Evolutionary conservation across 2,329 filamentous ascomycete genomes (phyloP).

Genomic region (Lachnellula occidentalis): DNA sequence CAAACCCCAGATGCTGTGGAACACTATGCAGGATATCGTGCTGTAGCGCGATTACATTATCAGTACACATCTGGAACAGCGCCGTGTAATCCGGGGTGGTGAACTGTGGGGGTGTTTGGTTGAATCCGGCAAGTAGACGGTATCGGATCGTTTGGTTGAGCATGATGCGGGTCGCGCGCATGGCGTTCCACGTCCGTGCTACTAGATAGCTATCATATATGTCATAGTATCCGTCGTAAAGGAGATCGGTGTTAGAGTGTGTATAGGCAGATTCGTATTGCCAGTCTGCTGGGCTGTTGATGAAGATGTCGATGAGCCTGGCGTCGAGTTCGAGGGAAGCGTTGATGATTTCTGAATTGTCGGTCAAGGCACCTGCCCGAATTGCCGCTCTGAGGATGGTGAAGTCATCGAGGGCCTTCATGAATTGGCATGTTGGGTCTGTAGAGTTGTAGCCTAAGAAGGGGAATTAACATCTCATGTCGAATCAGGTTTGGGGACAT

Average conservation of each 20-base stretch:
- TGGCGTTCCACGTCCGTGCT: conserved; percentile 17
- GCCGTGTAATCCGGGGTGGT: conserved; percentile 1
- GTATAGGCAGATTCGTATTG: conserved; percentile 15
- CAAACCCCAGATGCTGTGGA: conserved; percentile 14
- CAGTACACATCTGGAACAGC: conserved; percentile 10
- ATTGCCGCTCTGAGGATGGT: conserved; percentile 13
- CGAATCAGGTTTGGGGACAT: background rate
- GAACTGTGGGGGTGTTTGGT: conserved; percentile 3
- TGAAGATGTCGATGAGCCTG: conserved; percentile 6
- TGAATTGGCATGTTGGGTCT: conserved; percentile 39
- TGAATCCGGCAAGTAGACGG: conserved; percentile 9
- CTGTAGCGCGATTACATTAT: conserved; percentile 11
- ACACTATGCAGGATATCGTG: conserved; percentile 17
- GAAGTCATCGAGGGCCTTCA: conserved; percentile 34
- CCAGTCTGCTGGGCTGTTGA: conserved; percentile 13
- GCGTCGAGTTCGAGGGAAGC: conserved; percentile 10
- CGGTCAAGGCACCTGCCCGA: background rate
- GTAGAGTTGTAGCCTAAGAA: conserved; percentile 28
- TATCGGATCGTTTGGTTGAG: conserved; percentile 17
- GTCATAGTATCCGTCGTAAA: conserved; percentile 17
- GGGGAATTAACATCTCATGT: background rate
- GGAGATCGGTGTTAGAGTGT: conserved; percentile 3
- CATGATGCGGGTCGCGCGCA: conserved; percentile 12
- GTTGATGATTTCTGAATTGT: conserved; percentile 6
- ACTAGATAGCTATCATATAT: conserved; percentile 17